Evolutionary conservation across 2,329 filamentous ascomycete genomes (phyloP), one percentile per base, ranked within the genome.

Genomic region (Ophidiomyces ophidiicola): DNA sequence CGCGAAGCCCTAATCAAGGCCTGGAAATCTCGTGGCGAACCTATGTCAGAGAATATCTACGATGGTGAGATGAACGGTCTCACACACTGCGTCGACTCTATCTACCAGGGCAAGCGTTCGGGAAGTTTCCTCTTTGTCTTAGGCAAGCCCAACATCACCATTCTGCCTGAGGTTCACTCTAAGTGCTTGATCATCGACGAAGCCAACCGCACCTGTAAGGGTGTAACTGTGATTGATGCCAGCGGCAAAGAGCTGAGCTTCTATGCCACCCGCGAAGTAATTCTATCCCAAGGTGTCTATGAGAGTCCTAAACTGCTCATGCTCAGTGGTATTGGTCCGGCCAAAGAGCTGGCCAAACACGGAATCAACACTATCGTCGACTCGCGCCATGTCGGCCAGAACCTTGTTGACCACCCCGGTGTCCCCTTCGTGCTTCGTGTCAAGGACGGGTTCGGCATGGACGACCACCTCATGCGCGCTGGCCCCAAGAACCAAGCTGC

Each of bases 91-190:
- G 61, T 71, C 37, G 67, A 73, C 53, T 66, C 64, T 28, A 76
- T 77, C 48, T 74, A 78, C 56, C 60, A 70, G 6, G 73, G 73
- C n/a, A 57, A 60, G 40, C 67, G 73, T 12, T 71, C 69, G 2
- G 66, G 63, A 0, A 70, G 66, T 46, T 72, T 63, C 47, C 54
- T 70, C 0, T 73, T 64, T 46, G 50, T 78, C 11, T 55, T 63
- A 41, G 62, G 62, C 37, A 74, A 76, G 56, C 57, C 62, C 8
- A 78, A 78, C 45, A 59, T 76, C 34, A 71, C 68, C 0, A 59
- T 78, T 30, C 50, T 77, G 1, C 50, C 63, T 0, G 51, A 61
- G 3, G 63, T 60, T 0, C 59, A 68, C 36, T 70, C 71, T 12
- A 76, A 74, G 59, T 60, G 61, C 17, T 57, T 75, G 10, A 60